These are phyloP conservation scores for Cystobasidium slooffiae DNA, from an alignment of 1,284 basidiomycete genomes.

Conservation along the genomic window DNA sequence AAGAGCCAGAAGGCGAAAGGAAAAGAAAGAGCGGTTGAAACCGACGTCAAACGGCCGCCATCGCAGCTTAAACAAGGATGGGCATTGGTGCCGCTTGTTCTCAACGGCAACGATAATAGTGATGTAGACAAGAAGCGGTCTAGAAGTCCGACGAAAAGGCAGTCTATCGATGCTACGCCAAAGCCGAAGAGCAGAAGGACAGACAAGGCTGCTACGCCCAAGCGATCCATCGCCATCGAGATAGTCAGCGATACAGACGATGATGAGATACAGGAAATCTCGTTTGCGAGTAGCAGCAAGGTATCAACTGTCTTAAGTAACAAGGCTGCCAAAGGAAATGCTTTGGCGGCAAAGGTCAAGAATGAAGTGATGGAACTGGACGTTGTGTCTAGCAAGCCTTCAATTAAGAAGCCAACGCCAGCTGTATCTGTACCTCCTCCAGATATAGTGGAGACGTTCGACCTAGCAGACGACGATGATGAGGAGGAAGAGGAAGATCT, in stretches of 20 bases:
- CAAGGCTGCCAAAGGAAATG: background rate
- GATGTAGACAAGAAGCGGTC: conserved; percentile 7
- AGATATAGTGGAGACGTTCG: background rate
- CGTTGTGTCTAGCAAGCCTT: background rate
- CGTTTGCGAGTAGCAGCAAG: conserved; percentile 35
- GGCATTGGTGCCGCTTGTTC: conserved; percentile 32
- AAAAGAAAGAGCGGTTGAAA: conserved; percentile 29
- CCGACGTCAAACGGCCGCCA: background rate
- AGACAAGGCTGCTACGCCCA: conserved; percentile 1
- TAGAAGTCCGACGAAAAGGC: conserved; percentile 17
- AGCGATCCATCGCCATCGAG: conserved; percentile 20
- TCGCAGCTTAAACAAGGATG: conserved; percentile 43
- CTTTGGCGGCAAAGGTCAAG: background rate
- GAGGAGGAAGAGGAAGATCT: conserved; percentile 23
- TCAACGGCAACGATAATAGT: conserved; percentile 17
- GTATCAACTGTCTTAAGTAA: background rate
- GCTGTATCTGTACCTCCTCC: background rate
- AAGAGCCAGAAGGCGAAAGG: conserved; percentile 30
- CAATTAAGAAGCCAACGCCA: background rate
- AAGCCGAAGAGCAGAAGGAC: conserved; percentile 1
- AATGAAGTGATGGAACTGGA: background rate
- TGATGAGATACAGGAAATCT: conserved; percentile 38
- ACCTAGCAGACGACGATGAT: conserved; percentile 25
- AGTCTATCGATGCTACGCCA: background rate
- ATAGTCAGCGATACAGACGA: conserved; percentile 36